Evolutionary conservation across 768 basidiomycete genomes (phyloP), one percentile per base, ranked within the genome.

Genomic region (Calocybe gangraenosa): DNA sequence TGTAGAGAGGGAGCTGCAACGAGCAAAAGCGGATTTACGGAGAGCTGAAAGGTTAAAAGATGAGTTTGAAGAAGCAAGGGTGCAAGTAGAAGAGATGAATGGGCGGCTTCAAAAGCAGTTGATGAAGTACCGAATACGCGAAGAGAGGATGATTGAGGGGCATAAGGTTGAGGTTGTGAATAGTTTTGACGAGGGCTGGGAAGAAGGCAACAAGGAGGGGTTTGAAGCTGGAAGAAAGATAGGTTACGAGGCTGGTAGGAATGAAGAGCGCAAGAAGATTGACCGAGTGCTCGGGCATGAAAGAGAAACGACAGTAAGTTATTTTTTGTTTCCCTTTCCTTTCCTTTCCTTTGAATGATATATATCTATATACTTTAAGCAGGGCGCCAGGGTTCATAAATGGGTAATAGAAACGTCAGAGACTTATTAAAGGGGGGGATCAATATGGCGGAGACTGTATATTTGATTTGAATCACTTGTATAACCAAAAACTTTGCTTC

Each of bases 221-320:
- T 64, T 59, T 10, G 57, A 62, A 8, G 68, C 72, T 28, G 80
- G 78, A 1, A 59, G 67, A 42, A 62, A 62, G 30, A 58, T 64
- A 18, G 76, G 77, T 2, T 38, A 68, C 8, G n/a, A 52, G 20
- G 65, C 64, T 25, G 76, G 78, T 0, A 62, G 68, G 49, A 66
- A 59, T 43, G 75, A 77, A 52, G 80, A 81, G 59, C 72, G 78
- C 22, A 61, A 64, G 36, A 72, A 70, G 50, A 80, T 84, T 62
- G 78, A 84, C 58, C 66, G 66, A 31, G 78, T 81, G 60, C 60
- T 81, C 42, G 64, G 65, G 18, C 62, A 70, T 52, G 75, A 81
- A 48, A 59, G 66, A 49, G 65, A 65, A 28, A 11, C 25, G 6
- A 5, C 6, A 11, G 25, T 28, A 11, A 28, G 25, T 5, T 11